Evolutionary conservation across 2,329 filamentous ascomycete genomes (phyloP).

Genomic region (Acrocalymma vagum): DNA sequence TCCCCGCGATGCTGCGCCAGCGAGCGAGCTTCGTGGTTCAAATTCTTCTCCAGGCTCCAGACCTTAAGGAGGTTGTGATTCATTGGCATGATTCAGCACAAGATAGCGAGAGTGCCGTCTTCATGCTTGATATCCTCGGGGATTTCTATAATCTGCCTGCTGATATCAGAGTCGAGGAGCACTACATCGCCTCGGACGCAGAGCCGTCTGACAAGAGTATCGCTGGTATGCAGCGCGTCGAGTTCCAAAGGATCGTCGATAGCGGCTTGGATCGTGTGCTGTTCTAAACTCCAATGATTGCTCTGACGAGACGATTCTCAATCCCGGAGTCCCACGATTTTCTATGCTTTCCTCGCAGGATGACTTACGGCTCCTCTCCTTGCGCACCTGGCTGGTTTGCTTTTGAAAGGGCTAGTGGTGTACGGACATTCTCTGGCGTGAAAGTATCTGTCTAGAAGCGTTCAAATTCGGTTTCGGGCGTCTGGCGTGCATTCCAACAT

Average conservation of each 20-base stretch:
- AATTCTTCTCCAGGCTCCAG: constrained; percentile 34
- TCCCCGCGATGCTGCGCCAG: constrained; percentile 34
- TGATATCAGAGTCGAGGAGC: constrained; percentile 29
- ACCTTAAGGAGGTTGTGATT: constrained; percentile 34
- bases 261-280: constrained; percentile 8
- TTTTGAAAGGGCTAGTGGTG: too few relatives aligned
- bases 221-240: constrained; percentile 35
- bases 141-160: constrained; percentile 29
- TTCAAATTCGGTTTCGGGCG: too few relatives aligned
- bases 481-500: too few relatives aligned
- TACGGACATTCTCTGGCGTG: too few relatives aligned
- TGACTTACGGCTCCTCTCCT: too few relatives aligned
- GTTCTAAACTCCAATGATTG: too few relatives aligned
- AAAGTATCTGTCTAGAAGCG: too few relatives aligned
- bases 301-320: too few relatives aligned
- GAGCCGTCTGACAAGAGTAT: constrained; percentile 32
- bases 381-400: too few relatives aligned
- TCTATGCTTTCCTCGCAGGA: too few relatives aligned
- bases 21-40: constrained; percentile 31
- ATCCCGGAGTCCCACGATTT: too few relatives aligned
- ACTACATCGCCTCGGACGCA: constrained; percentile 34
- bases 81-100: constrained; percentile 43
- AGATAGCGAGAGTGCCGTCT: constrained; percentile 25
- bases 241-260: constrained; percentile 37
- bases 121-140: constrained; percentile 34